Evolutionary conservation across 106 monocot genomes (phyloP).

Genomic region (Xerophyta viscosa): DNA sequence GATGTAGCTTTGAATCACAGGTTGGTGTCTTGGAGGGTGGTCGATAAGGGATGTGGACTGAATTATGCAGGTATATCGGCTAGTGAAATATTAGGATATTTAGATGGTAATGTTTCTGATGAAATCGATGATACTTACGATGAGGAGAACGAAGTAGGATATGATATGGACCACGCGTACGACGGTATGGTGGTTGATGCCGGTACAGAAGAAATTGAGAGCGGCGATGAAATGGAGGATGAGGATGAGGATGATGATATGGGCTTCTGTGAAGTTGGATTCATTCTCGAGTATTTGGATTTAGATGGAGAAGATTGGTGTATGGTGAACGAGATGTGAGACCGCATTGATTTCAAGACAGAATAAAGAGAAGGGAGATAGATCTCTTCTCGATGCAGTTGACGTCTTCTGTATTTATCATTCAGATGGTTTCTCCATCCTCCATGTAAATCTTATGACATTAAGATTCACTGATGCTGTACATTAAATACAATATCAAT

Average conservation of each 20-base stretch:
- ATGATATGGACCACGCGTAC: neutral
- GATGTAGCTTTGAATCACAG: slow-evolving; percentile 50
- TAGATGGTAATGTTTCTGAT: slow-evolving; percentile 13
- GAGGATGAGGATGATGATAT: slow-evolving; percentile 26
- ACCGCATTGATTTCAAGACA: neutral
- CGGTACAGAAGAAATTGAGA: slow-evolving; percentile 1
- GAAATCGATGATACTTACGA: slow-evolving; percentile 12
- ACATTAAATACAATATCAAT: too few species aligned
- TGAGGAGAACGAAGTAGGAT: slow-evolving; percentile 4
- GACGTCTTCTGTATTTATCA: slow-evolving; percentile 2
- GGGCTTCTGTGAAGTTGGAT: slow-evolving; percentile 53
- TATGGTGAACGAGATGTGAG: slow-evolving; percentile 52
- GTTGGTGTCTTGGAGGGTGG: slow-evolving; percentile 55
- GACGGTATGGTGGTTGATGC: neutral
- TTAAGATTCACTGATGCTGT: neutral
- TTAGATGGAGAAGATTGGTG: slow-evolving; percentile 72
- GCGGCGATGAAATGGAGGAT: neutral
- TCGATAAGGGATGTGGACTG: neutral
- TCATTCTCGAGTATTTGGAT: slow-evolving; percentile 40
- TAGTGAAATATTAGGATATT: slow-evolving; percentile 20
- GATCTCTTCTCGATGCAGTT: neutral
- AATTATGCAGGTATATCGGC: slow-evolving; percentile 32
- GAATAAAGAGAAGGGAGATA: neutral
- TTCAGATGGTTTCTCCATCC: neutral
- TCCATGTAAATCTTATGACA: neutral